These are phyloP conservation scores for Populus hybrid DNA, from an alignment of 441 rosid species.

Conservation along the genomic window DNA sequence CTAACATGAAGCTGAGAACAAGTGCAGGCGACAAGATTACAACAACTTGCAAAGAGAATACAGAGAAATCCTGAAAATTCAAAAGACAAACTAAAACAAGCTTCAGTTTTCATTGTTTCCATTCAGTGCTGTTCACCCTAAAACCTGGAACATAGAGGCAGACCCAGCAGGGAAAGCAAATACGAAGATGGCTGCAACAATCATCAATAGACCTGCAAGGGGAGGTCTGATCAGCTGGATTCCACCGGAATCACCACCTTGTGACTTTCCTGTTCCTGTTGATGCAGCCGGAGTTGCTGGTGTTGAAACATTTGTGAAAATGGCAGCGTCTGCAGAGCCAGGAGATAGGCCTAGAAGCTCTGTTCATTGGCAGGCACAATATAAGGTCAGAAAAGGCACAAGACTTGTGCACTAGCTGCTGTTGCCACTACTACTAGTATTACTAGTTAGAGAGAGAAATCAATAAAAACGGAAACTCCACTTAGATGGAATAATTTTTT, in stretches of 20 bases:
- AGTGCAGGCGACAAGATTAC: neutral
- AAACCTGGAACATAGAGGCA: neutral
- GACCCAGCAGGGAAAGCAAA: constrained; percentile 24
- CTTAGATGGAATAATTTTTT: neutral
- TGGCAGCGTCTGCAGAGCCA: constrained; percentile 71
- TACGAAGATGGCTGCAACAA: constrained; percentile 28
- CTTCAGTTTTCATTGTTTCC: neutral
- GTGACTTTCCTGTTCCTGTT: constrained; percentile 17
- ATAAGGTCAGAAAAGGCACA: neutral
- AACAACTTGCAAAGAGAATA: neutral
- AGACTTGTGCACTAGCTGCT: neutral
- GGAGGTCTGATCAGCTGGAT: constrained; percentile 3
- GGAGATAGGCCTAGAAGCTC: constrained; percentile 75
- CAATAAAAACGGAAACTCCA: neutral
- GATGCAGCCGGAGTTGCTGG: constrained; percentile 30
- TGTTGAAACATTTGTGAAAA: constrained; percentile 45
- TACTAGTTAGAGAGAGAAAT: neutral
- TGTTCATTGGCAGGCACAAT: constrained; percentile 22
- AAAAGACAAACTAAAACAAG: neutral
- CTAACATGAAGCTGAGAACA: neutral
- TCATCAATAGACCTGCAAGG: constrained; percentile 11
- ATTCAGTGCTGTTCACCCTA: neutral
- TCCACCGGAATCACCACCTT: constrained; percentile 8
- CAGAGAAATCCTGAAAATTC: neutral
- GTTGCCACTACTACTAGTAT: too few relatives aligned